Conservation (phyloP, 1,284 basidiomycete genomes). For the Malassezia psittaci region DNA sequence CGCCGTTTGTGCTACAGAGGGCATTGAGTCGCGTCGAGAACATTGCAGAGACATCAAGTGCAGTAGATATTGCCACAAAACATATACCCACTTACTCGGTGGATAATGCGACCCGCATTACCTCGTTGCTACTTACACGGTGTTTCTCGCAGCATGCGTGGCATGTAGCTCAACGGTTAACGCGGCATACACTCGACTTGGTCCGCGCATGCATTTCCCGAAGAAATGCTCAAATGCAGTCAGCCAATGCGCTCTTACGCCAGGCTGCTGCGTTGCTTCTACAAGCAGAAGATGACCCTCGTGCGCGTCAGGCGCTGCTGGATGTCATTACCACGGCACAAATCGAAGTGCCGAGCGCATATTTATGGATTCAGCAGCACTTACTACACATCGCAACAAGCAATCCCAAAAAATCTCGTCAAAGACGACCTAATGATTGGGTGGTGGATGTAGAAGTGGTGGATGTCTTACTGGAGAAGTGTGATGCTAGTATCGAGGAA, state of each 20-base stretch:
- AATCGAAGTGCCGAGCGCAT: conserved; percentile 1
- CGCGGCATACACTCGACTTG: neutral
- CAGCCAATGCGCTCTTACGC: conserved; percentile 3
- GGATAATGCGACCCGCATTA: conserved; percentile 3
- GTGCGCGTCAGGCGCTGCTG: conserved; percentile 7
- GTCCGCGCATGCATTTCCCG: neutral
- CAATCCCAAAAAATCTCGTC: neutral
- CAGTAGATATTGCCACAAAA: neutral
- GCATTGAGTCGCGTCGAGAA: neutral
- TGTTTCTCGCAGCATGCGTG: conserved; percentile 1
- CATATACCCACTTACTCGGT: neutral
- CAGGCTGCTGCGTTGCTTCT: neutral
- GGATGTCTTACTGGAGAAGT: neutral
- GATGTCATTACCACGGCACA: neutral
- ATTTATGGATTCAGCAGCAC: conserved; percentile 2
- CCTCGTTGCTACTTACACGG: neutral
- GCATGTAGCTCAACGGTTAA: conserved; percentile 1
- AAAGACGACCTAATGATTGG: neutral
- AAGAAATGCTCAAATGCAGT: neutral
- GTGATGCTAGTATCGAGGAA: neutral
- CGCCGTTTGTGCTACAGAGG: conserved; percentile 17
- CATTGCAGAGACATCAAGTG: conserved; percentile 5
- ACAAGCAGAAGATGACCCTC: neutral
- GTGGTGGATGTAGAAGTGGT: conserved; percentile 1
- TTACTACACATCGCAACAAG: neutral